A percentile compares a stretch with the other conserved stretches of the same genome.
phyloP scores from a whole-genome alignment of 352 stramenopile genomes.

The Phytophthora citricola region DNA sequence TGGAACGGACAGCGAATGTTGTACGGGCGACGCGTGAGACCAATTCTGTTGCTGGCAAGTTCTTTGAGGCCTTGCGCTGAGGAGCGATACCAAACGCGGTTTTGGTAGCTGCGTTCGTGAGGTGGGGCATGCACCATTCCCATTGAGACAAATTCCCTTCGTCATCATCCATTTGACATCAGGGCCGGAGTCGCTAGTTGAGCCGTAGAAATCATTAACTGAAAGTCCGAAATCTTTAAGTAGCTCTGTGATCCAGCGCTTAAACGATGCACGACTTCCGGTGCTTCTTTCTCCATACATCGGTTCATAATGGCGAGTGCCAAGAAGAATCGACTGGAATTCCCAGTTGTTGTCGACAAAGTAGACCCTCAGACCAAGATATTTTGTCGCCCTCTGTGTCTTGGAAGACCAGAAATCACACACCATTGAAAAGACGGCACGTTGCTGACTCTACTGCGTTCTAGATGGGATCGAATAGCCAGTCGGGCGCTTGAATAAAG shows the following conservation, averaged over 20 bases:
- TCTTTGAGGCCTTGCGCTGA: not conserved
- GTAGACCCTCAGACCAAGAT: not conserved
- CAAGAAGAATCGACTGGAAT: not conserved
- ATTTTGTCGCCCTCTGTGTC: not conserved
- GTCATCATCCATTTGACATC: constrained; percentile 2
- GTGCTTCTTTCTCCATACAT: constrained; percentile 3
- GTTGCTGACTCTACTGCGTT: not conserved
- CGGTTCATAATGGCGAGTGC: not conserved
- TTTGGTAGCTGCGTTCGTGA: constrained; percentile 2
- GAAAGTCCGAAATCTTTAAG: not conserved
- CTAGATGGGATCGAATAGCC: not conserved
- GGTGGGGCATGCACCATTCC: constrained; percentile 2
- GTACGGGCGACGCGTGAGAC: not conserved
- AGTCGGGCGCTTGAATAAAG: not conserved
- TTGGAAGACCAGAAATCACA: not conserved
- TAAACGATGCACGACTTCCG: not conserved
- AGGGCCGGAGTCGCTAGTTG: not conserved
- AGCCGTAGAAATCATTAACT: not conserved
- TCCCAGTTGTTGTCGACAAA: not conserved
- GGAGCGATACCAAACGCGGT: not conserved
- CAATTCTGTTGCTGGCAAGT: not conserved
- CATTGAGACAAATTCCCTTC: not conserved
- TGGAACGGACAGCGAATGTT: not conserved
- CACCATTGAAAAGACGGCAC: not conserved
- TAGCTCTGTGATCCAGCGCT: constrained; percentile 3